Conservation (phyloP, 345 rosid genomes). For the Acer negundo region DNA sequence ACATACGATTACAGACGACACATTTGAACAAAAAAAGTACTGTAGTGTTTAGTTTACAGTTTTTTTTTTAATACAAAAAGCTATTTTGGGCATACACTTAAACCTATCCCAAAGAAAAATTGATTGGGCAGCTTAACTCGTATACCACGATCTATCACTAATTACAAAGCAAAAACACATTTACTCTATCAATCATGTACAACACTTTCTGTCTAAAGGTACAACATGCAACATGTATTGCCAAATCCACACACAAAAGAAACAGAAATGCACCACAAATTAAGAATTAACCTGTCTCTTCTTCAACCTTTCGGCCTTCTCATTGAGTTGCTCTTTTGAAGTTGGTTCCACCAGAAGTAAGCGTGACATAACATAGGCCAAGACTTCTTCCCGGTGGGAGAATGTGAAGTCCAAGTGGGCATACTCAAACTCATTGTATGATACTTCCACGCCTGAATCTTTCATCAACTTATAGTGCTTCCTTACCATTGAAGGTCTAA, state of each 20-base stretch:
- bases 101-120: background rate
- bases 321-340: conserved; percentile 35
- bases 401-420: conserved; percentile 96
- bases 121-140: background rate
- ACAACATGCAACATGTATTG: background rate
- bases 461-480: conserved; percentile 79
- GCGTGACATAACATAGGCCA: conserved; percentile 79
- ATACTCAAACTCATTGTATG: conserved; percentile 76
- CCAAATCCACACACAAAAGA: conserved; percentile 10
- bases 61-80: background rate
- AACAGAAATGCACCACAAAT: background rate
- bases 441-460: conserved; percentile 65
- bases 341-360: conserved; percentile 58
- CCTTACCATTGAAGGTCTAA: conserved; percentile 78
- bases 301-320: conserved; percentile 44
- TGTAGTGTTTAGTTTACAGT: background rate
- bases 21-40: background rate
- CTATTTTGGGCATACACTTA: background rate
- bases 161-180: background rate
- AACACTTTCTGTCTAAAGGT: background rate
- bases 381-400: conserved; percentile 83
- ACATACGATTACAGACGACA: background rate
- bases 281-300: conserved; percentile 30
- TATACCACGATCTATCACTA: background rate
- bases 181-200: conserved; percentile 10